Evolutionary conservation across 805 yeast species (phyloP), one percentile per base, ranked within the genome.

Genomic region (Middelhovenomyces tepae): DNA sequence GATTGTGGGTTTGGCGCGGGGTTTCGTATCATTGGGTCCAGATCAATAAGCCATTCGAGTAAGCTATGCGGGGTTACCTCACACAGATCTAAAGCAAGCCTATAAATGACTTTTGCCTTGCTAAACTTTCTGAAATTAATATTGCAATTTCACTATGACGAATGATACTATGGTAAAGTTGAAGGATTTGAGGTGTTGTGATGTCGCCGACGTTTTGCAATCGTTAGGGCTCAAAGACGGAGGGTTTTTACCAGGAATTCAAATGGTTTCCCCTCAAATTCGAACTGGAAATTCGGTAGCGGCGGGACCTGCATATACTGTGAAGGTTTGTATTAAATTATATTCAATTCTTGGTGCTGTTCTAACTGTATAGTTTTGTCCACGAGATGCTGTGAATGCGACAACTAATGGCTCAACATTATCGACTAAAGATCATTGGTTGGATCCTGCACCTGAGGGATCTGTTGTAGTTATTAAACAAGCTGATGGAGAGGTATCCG

Each of bases 241-340:
- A 5, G 40, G 40, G 3, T 36, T 18, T 24, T 31, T 36, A 18
- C 36, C 40, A 9, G 36, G 28, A 9, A 13, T 36, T 16, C 16
- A 31, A 7, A 32, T 36, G 34, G 14, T 33, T 8, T 32, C 40
- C 3, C 40, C 40, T n/a, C 37, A 28, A 7, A 28, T 28, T 19
- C 17, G 19, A 18, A 21, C 30, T n/a, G 20, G 34, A 13, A 30
- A 28, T 16, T 30, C 34, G 13, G 31, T 36, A 2, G 36, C 31
- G 7, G 40, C 40, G 6, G 40, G 40, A 8, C 40, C 40, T 2
- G 40, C 40, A 15, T 36, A 36, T 25, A 36, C 40, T 26, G 40
- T 36, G 5, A 27, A 28, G 37, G 23, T 34, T 22, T 18, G n/a
- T 15, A 26, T 28, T 5, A 6, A 6, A n/a, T 15, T 11, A 22